Evolutionary conservation across 1,284 basidiomycete genomes (phyloP), one percentile per base, ranked within the genome.

Genomic region (Tremellales sp.): DNA sequence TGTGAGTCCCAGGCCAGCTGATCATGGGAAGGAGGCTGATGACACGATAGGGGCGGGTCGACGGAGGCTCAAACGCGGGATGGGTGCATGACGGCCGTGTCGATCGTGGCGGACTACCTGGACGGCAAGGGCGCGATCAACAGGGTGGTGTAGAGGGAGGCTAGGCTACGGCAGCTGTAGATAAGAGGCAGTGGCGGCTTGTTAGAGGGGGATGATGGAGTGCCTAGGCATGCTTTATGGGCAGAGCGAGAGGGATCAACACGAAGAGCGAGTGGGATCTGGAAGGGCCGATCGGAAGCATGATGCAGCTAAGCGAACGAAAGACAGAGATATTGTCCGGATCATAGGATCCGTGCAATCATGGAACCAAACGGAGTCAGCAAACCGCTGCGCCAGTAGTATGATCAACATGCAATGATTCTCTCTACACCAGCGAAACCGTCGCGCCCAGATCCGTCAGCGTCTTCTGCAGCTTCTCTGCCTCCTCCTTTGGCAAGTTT

Each of bases 401-500:
- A 18, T 19, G 26, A 22, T 16, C 38, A 40, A 9, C 13, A 19
- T 9, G 10, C 8, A 21, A 12, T 10, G 14, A n/a, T 10, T 24
- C 38, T 34, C 31, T n/a, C 39, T 24, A 8, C 4, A 2, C 34
- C 34, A 94, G 78, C 65, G 81, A 81, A 57, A 97, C 82, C 50
- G 88, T 84, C 52, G 87, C 95, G 37, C 95, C 95, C 39, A 97
- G 81, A 51, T 77, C 84, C 75, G 89, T 84, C 74, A 99, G 87
- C 24, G 84, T 83, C 73, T 86, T 85, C 76, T 94, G 83, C 66
- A 99, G 77, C 77, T 97, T 97, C 74, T 97, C 94, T 10, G 93
- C 93, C 41, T 99, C 95, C 64, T 99, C 95, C 76, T 99, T 99
- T 28, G 88, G 81, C 51, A 95, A 70, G 69, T 91, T 91, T 76